A percentile compares a stretch with the other conserved stretches of the same genome.
Conservation (phyloP, 192 early-diverging fungal species). For the Coemansia sp. region DNA sequence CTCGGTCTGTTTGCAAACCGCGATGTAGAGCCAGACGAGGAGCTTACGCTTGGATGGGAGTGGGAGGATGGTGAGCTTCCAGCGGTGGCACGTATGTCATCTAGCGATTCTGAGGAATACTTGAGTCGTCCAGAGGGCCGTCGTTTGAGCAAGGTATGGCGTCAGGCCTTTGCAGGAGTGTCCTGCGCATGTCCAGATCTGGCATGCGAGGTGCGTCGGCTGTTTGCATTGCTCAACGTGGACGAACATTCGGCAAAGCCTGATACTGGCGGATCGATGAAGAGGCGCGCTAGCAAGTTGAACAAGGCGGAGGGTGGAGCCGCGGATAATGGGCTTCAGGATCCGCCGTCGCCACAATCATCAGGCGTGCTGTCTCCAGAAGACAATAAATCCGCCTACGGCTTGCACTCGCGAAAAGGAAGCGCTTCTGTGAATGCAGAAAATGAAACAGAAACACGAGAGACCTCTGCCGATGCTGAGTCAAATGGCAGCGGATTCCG, state of each 20-base stretch:
- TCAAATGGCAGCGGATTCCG: constrained; percentile 1
- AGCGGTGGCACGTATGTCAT: constrained; percentile 35
- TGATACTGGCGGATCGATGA: constrained; percentile 12
- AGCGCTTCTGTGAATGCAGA: constrained; percentile 5
- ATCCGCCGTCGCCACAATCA: constrained; percentile 6
- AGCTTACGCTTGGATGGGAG: constrained; percentile 72
- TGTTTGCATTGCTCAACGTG: constrained; percentile 51
- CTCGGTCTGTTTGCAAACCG: constrained; percentile 66
- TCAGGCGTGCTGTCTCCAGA: constrained; percentile 22
- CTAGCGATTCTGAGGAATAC: constrained; percentile 43
- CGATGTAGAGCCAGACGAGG: constrained; percentile 61
- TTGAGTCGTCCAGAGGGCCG: constrained; percentile 48
- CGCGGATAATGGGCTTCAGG: not conserved
- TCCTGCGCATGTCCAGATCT: constrained; percentile 38
- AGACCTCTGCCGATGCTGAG: not conserved
- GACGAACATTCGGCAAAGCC: constrained; percentile 22
- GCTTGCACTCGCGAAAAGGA: constrained; percentile 25
- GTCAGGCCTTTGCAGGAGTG: constrained; percentile 51
- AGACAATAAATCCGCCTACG: not conserved
- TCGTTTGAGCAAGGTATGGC: constrained; percentile 56
- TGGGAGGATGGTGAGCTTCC: constrained; percentile 61
- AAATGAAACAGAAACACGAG: constrained; percentile 2
- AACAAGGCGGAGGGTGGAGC: constrained; percentile 7
- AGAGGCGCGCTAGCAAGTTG: constrained; percentile 33
- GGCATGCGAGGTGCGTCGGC: constrained; percentile 34